Evolutionary conservation across 208 protist species (phyloP), one percentile per base, ranked within the genome.

Genomic region (Crithidia fasciculata): DNA sequence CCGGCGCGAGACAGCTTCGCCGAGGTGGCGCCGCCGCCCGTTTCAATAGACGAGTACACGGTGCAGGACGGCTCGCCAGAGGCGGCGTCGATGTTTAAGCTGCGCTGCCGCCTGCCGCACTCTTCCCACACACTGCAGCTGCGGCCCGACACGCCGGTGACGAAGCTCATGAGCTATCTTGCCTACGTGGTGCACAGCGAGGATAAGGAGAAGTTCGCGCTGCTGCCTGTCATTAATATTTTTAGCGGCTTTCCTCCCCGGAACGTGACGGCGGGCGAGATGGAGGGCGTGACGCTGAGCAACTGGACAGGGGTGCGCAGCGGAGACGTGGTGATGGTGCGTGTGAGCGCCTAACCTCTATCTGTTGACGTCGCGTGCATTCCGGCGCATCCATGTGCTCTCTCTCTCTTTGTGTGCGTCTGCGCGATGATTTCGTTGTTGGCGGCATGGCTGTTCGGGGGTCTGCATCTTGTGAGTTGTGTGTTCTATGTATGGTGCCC

Each of bases 101-200:
- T 95, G 54, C 91, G 91, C 10, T 91, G 69, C 69, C 86, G 88
- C 5, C 69, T 93, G 56, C 85, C 91, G 45, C 80, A 74, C 45
- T 72, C 69, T 45, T 70, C 78, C 19, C 39, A 81, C 10, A 88
- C 88, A 37, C 62, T 95, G 60, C 67, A 76, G 58, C 81, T 93
- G 41, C 77, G 78, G 16, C 81, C 81, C 12, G 80, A 88, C 13
- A 93, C 83, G 2, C 88, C 91, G 15, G 83, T 86, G 7, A 18
- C 78, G 45, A 62, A 75, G 41, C 69, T 96, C 15, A 66, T 88
- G 0, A 56, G 85, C 3, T 94, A 92, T 65, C 54, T 96, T 5
- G 83, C 90, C 15, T 92, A 88, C 57, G 39, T 76, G n/a, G 66
- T 89, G 44, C 85, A 89, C 64, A 58, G 45, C 3, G 81, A 82